Base-by-base conservation (phyloP, 176 grass and related monocot genomes). In the Sorghum bicolor region DNA sequence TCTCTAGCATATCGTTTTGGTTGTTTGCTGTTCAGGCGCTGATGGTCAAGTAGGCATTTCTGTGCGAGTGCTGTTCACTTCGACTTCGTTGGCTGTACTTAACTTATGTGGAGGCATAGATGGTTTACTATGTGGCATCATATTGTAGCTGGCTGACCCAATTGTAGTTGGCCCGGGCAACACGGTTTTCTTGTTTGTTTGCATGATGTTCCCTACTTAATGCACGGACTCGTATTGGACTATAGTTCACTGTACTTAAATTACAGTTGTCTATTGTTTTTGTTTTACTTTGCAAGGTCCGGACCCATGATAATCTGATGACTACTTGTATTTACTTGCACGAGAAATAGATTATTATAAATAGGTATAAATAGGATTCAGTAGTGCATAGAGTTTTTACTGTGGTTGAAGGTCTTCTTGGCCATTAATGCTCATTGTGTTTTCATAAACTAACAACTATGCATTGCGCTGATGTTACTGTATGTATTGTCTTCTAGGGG, bases 401-500 rank as follows among this genome's bases (percentile, higher is more conserved):
- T 3, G 13, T 79, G 5, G 36, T 36, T 34, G 28, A 62, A 41
- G 7, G 24, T 45, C 45, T 5, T 76, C 1, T 37, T 44, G 2
- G 9, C 30, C 24, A 64, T 69, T 32, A 29, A 58, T 70, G 48
- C 8, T 37, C 25, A 81, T 20, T 34, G 4, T 64, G 36, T 33
- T 66, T 80, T 57, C 43, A 45, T 45, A 10, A 48, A 19, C 70
- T 73, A 47, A 20, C 29, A 32, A 8, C n/a, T 13, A 13, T 16
- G 72, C 4, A 28, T 39, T 78, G 30, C 55, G 43, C 65, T 57
- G 47, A 70, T 74, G 36, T 50, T 65, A 64, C 50, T 4, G 0
- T 83, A 43, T 73, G 17, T 87, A 25, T 73, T 86, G 19, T 87
- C 16, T 72, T 84, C 76, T 40, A 97, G 93, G 80, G 91, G 89